Conservation (phyloP, 2,329 filamentous ascomycete genomes). For the Sarocladiaceae sp. region DNA sequence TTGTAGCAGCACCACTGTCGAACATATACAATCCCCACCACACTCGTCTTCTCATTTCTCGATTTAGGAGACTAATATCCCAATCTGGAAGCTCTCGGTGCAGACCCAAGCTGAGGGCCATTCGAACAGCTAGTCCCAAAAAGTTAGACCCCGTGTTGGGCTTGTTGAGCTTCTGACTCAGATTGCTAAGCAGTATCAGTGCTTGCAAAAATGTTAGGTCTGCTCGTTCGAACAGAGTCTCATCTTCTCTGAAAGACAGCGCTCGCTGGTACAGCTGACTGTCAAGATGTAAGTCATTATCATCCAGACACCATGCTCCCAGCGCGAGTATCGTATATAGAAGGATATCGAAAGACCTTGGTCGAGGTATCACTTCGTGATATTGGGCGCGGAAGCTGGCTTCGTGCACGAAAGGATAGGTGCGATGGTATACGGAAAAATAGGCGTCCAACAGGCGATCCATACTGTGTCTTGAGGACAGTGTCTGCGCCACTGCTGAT, state of each 20-base stretch:
- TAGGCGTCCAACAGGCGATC: conserved; percentile 30
- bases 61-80: conserved; percentile 26
- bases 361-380: conserved; percentile 25
- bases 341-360: conserved; percentile 28
- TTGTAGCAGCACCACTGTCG: conserved; percentile 41
- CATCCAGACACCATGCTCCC: conserved; percentile 29
- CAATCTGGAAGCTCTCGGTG: conserved; percentile 36
- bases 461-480: conserved; percentile 21
- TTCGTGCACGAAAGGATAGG: conserved; percentile 43
- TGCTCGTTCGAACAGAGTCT: conserved; percentile 26
- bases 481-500: conserved; percentile 15
- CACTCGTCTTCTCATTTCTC: conserved; percentile 34
- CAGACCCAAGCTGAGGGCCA: conserved; percentile 41
- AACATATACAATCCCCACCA: conserved; percentile 41
- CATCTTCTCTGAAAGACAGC: conserved; percentile 21
- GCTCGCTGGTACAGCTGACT: conserved; percentile 25
- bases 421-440: conserved; percentile 38
- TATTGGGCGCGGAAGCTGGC: conserved; percentile 35
- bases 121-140: conserved; percentile 40
- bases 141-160: conserved; percentile 46
- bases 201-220: conserved; percentile 27
- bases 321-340: conserved; percentile 33
- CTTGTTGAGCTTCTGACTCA: conserved; percentile 42
- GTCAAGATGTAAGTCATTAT: conserved; percentile 21
- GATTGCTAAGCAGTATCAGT: conserved; percentile 29